A percentile compares a stretch with the other conserved stretches of the same genome.
phyloP scores from a whole-genome alignment of 2,329 filamentous ascomycete genomes.

The Aspergillus costaricaensis region DNA sequence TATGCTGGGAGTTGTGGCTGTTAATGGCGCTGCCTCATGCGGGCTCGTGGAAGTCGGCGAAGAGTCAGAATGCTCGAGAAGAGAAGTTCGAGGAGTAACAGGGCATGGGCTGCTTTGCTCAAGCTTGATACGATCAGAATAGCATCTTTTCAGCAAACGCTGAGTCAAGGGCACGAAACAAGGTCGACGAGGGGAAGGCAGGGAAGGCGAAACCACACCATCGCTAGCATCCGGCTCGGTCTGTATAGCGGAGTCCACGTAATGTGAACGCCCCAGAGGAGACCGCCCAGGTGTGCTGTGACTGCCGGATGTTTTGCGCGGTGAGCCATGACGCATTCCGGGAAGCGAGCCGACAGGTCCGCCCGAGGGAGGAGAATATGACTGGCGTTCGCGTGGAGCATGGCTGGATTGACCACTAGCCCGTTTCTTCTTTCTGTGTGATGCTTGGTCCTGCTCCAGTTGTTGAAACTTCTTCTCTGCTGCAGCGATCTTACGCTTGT shows the following conservation, averaged over 20 bases:
- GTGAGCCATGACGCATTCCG: slow-evolving; percentile 28
- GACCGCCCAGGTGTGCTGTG: slow-evolving; percentile 31
- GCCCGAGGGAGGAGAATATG: slow-evolving; percentile 40
- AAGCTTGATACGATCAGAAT: slow-evolving; percentile 41
- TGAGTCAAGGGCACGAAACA: slow-evolving; percentile 45
- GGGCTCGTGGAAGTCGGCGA: slow-evolving; percentile 17
- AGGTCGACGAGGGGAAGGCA: slow-evolving; percentile 26
- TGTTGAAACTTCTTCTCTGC: slow-evolving; percentile 64
- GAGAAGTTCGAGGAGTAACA: slow-evolving; percentile 17
- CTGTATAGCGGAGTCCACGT: slow-evolving; percentile 47
- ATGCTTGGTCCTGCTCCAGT: slow-evolving; percentile 57
- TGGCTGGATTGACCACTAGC: slow-evolving; percentile 57
- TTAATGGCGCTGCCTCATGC: slow-evolving; percentile 13
- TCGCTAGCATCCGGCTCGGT: slow-evolving; percentile 44
- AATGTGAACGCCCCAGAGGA: slow-evolving; percentile 32
- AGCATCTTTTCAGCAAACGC: slow-evolving; percentile 46
- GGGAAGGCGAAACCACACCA: slow-evolving; percentile 26
- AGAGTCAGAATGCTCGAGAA: slow-evolving; percentile 8
- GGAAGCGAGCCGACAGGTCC: slow-evolving; percentile 30
- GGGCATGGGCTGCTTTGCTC: slow-evolving; percentile 28
- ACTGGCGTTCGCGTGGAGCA: slow-evolving; percentile 39
- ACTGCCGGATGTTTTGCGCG: slow-evolving; percentile 33
- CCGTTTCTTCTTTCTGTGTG: slow-evolving; percentile 58
- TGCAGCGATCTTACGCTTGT: slow-evolving; percentile 64
- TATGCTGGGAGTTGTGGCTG: slow-evolving; percentile 13